Conservation (phyloP, 257 asterid species). For the Solanum gracilifrons region DNA sequence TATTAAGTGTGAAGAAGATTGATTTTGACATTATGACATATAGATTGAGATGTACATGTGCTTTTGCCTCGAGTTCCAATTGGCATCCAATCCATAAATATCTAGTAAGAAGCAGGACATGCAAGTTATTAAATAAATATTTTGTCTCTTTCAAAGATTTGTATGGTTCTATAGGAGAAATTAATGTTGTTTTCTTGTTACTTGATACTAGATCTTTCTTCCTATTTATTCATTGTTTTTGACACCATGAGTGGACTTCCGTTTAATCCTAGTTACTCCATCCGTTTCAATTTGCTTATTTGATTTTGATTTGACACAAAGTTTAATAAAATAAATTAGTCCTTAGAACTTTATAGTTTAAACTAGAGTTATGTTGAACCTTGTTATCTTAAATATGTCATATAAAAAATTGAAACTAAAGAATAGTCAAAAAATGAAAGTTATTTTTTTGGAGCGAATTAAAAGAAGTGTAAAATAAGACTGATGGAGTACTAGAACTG, state of each 20-base stretch:
- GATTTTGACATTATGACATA: not conserved
- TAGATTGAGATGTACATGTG: not conserved
- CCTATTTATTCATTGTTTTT: not conserved
- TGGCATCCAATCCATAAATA: not conserved
- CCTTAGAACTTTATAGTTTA: rapidly evolving
- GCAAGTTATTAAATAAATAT: not conserved
- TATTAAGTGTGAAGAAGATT: not conserved
- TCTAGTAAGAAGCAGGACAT: not conserved
- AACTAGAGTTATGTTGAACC: too few relatives aligned
- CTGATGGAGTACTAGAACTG: not conserved
- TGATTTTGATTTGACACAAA: not conserved
- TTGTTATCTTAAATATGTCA: not conserved
- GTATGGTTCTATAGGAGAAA: not conserved
- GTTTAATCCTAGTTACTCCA: not conserved
- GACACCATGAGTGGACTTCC: not conserved
- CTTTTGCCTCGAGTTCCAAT: not conserved
- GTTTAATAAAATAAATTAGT: not conserved
- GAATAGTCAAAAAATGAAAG: too few relatives aligned
- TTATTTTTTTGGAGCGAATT: rapidly evolving
- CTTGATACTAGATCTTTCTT: not conserved
- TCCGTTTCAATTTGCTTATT: not conserved
- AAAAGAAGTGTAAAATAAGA: not conserved
- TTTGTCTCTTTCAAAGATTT: not conserved
- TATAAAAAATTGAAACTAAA: too few relatives aligned
- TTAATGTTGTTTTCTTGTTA: not conserved